These are phyloP conservation scores for Phytophthora tubulina DNA, from an alignment of 352 stramenopile genomes.

Conservation along the genomic window DNA sequence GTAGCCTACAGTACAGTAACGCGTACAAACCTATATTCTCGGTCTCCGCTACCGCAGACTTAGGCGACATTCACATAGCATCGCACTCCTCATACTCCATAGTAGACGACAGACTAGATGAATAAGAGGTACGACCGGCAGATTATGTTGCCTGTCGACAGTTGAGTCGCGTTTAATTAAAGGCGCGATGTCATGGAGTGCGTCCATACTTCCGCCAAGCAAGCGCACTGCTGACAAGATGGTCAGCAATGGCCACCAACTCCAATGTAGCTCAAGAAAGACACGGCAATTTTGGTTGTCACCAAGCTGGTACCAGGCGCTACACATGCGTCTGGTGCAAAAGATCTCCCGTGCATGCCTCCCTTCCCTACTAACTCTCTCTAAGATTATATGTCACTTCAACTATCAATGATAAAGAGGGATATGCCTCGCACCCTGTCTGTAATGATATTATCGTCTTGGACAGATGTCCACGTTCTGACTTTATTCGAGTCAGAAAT, in stretches of 20 bases:
- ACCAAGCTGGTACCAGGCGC: not conserved
- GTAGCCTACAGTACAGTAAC: no score
- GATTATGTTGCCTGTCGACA: conserved; percentile 26
- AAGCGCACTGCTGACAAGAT: conserved; percentile 1
- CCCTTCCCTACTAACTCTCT: not conserved
- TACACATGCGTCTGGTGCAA: conserved; percentile 22
- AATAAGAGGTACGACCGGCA: conserved; percentile 18
- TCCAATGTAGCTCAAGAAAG: conserved; percentile 26
- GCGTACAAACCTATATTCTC: not conserved
- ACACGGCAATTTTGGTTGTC: not conserved
- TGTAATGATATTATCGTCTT: no score
- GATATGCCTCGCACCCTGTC: no score
- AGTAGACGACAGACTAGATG: conserved; percentile 15
- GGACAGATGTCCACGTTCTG: conserved; percentile 8
- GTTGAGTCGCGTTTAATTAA: not conserved
- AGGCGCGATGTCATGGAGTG: conserved; percentile 1
- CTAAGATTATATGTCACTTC: conserved; percentile 12
- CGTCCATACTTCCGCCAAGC: not conserved
- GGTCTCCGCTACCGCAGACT: conserved; percentile 11
- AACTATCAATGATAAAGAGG: conserved; percentile 4
- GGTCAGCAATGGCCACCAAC: not conserved
- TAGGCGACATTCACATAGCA: conserved; percentile 21
- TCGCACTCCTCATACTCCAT: conserved; percentile 10
- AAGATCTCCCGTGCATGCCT: not conserved
- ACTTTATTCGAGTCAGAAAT: conserved; percentile 31